phyloP scores from a whole-genome alignment of 306 rosid genomes.

The Pachyrhizus erosus region DNA sequence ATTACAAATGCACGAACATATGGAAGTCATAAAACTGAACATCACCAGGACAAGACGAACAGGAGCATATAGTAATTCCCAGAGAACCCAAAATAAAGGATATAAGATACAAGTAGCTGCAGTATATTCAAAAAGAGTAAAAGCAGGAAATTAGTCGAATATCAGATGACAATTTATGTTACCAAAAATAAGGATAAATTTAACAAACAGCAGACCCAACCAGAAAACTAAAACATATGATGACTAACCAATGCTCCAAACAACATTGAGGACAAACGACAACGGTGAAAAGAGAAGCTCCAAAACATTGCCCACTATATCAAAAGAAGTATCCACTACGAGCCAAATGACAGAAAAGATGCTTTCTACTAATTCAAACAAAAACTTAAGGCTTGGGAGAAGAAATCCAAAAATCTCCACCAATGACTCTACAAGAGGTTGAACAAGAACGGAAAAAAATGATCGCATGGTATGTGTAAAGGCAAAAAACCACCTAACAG shows the following conservation, averaged over 20 bases:
- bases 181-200: conserved; percentile 2
- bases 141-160: conserved; percentile 27
- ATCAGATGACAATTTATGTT: conserved; percentile 23
- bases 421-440: conserved; percentile 68
- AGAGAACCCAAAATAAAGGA: conserved; percentile 71
- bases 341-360: conserved; percentile 65
- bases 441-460: conserved; percentile 72
- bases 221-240: conserved; percentile 37
- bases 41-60: conserved; percentile 59
- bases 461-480: conserved; percentile 60
- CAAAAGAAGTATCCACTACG: conserved; percentile 57
- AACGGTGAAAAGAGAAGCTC: conserved; percentile 73
- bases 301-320: conserved; percentile 57
- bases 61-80: conserved; percentile 81
- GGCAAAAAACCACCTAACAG: conserved; percentile 78
- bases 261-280: conserved; percentile 60
- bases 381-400: conserved; percentile 65
- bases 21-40: conserved; percentile 55
- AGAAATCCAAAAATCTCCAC: conserved; percentile 66
- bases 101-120: conserved; percentile 70
- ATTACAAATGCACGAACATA: conserved; percentile 45
- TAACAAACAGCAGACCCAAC: conserved; percentile 17
- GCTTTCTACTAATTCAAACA: conserved; percentile 58
- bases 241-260: conserved; percentile 79
- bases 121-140: conserved; percentile 40